A percentile compares a stretch with the other conserved stretches of the same genome.
These are phyloP conservation scores for Paramecium sexaurelia DNA, from an alignment of 73 alveolate species.

Conservation along the genomic window DNA sequence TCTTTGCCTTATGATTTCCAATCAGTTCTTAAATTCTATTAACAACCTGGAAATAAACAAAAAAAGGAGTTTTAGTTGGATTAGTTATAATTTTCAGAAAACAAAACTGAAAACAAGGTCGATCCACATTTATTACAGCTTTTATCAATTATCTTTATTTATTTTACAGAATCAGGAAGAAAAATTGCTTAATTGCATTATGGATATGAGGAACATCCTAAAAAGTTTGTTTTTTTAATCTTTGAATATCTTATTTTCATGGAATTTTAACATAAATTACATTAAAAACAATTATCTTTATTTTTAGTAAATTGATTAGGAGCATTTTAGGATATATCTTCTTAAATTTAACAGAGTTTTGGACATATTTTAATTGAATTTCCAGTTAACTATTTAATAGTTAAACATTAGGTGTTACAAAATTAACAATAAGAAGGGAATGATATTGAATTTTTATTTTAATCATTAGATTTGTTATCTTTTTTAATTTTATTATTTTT, in stretches of 20 bases:
- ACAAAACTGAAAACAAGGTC: neutral
- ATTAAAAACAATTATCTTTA: slow-evolving; percentile 40
- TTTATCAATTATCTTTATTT: neutral
- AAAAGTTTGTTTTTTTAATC: slow-evolving; percentile 67
- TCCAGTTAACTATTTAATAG: neutral
- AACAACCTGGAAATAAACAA: neutral
- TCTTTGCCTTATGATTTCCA: neutral
- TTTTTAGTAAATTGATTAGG: neutral
- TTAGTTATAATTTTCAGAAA: neutral
- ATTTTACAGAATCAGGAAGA: slow-evolving; percentile 35
- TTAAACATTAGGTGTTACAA: neutral
- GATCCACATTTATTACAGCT: neutral
- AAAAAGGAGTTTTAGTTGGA: neutral
- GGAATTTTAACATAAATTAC: slow-evolving; percentile 72
- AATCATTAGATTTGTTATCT: neutral
- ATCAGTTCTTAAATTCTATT: neutral
- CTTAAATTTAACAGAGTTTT: neutral
- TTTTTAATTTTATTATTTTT: neutral
- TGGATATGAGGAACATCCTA: slow-evolving; percentile 80
- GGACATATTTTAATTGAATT: neutral
- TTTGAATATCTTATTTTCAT: slow-evolving; percentile 75
- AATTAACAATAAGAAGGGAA: neutral
- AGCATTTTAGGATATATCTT: neutral
- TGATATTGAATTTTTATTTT: neutral
- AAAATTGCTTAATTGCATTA: slow-evolving; percentile 68